phyloP scores from a whole-genome alignment of 2,329 filamentous ascomycete genomes.

The Fusarium dimerum region DNA sequence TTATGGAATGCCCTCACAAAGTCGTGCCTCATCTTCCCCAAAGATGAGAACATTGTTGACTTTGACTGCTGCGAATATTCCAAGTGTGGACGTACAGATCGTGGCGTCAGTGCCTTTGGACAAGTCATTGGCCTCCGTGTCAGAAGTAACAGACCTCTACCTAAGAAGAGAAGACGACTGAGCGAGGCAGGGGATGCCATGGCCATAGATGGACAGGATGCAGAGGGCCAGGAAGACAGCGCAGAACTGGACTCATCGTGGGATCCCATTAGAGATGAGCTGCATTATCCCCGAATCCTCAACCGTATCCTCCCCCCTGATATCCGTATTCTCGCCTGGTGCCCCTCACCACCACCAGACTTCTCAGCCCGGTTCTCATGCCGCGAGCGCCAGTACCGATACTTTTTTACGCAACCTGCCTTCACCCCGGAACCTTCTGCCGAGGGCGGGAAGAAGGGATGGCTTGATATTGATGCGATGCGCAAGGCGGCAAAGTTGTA shows the following conservation, averaged over 20 bases:
- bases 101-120: constrained; percentile 93
- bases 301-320: constrained; percentile 88
- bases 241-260: constrained; percentile 30
- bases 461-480: constrained; percentile 89
- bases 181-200: constrained; percentile 26
- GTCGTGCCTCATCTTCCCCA: constrained; percentile 77
- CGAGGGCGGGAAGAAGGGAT: constrained; percentile 60
- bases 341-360: constrained; percentile 72
- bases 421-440: constrained; percentile 62
- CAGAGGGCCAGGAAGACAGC: constrained; percentile 19
- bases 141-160: constrained; percentile 72
- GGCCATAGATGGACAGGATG: constrained; percentile 18
- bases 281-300: constrained; percentile 79
- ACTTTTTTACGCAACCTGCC: constrained; percentile 96
- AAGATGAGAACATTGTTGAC: constrained; percentile 63
- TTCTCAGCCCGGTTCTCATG: constrained; percentile 95
- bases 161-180: constrained; percentile 28
- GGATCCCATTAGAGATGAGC: constrained; percentile 77
- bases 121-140: constrained; percentile 87
- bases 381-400: constrained; percentile 86
- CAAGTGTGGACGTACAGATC: constrained; percentile 92
- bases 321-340: constrained; percentile 92
- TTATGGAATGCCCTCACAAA: constrained; percentile 89
- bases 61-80: constrained; percentile 88
- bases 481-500: constrained; percentile 75